phyloP scores from a whole-genome alignment of 2,329 filamentous ascomycete genomes.

The Thermothelomyces thermophilus region DNA sequence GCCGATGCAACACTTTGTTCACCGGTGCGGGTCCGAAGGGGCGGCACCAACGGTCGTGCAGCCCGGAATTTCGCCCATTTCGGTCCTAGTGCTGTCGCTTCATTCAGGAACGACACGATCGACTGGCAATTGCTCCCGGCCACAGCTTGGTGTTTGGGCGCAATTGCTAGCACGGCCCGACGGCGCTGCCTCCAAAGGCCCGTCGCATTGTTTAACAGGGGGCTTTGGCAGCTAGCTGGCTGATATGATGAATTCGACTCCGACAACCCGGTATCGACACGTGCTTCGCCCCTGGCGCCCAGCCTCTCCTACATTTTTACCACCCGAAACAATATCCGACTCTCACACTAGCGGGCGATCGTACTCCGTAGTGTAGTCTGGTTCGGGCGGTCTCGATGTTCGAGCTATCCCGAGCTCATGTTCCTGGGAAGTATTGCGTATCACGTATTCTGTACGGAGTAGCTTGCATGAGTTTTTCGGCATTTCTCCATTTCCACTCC shows the following conservation, averaged over 20 bases:
- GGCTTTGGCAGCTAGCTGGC: too few species aligned
- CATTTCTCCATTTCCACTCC: not conserved
- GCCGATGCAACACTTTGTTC: conserved; percentile 12
- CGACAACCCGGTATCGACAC: conserved; percentile 1
- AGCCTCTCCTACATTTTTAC: not conserved
- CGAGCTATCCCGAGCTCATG: too few species aligned
- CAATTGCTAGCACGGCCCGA: conserved; percentile 7
- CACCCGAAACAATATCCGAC: too few species aligned
- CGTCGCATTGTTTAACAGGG: not conserved
- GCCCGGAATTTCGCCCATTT: conserved; percentile 1
- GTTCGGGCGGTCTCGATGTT: too few species aligned
- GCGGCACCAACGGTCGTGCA: conserved; percentile 17
- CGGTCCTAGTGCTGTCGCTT: not conserved
- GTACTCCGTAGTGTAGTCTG: too few species aligned
- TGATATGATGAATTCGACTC: too few species aligned
- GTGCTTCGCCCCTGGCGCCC: conserved; percentile 1
- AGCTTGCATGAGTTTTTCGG: too few species aligned
- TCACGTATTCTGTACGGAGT: not conserved
- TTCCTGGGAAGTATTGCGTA: too few species aligned
- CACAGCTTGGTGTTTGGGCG: not conserved
- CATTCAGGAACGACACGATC: conserved; percentile 3
- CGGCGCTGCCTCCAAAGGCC: conserved; percentile 2
- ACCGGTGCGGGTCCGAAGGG: conserved; percentile 18
- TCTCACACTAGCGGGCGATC: not conserved
- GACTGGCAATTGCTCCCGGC: not conserved